These are phyloP conservation scores for Furcasterigmium sp. DNA, from an alignment of 2,329 filamentous ascomycete genomes.

Conservation along the genomic window DNA sequence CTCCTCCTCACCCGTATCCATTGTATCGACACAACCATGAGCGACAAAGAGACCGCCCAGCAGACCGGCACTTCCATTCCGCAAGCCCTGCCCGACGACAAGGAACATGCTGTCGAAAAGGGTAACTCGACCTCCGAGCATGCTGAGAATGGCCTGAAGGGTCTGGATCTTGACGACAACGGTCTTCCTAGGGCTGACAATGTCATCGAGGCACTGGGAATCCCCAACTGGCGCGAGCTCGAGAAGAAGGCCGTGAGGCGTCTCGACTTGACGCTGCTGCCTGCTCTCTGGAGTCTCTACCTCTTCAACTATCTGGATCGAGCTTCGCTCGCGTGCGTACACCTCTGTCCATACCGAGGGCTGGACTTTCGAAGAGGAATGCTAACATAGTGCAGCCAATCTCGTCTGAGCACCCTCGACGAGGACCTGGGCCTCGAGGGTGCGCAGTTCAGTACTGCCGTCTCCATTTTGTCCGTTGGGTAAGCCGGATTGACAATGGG, in stretches of 20 bases:
- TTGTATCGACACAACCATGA: too few species aligned
- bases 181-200: too few species aligned
- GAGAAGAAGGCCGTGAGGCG: constrained; percentile 13
- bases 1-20: too few species aligned
- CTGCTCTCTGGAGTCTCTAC: constrained; percentile 15
- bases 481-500: not conserved
- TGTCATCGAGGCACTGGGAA: too few species aligned
- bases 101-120: too few species aligned
- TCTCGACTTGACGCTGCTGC: constrained; percentile 15
- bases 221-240: too few species aligned
- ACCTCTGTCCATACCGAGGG: constrained; percentile 1
- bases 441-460: constrained; percentile 21
- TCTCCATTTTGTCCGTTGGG: constrained; percentile 10
- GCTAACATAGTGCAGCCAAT: constrained; percentile 9
- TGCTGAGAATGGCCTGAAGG: too few species aligned
- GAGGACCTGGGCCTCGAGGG: constrained; percentile 20
- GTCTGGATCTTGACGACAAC: too few species aligned
- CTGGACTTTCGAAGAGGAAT: not conserved
- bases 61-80: too few species aligned
- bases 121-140: too few species aligned
- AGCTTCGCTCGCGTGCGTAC: constrained; percentile 13
- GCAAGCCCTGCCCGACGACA: too few species aligned
- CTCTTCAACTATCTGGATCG: constrained; percentile 17
- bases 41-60: too few species aligned
- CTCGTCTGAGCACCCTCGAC: constrained; percentile 18